Conservation (phyloP, 805 yeast genomes). For the Kodamaea laetipori region DNA sequence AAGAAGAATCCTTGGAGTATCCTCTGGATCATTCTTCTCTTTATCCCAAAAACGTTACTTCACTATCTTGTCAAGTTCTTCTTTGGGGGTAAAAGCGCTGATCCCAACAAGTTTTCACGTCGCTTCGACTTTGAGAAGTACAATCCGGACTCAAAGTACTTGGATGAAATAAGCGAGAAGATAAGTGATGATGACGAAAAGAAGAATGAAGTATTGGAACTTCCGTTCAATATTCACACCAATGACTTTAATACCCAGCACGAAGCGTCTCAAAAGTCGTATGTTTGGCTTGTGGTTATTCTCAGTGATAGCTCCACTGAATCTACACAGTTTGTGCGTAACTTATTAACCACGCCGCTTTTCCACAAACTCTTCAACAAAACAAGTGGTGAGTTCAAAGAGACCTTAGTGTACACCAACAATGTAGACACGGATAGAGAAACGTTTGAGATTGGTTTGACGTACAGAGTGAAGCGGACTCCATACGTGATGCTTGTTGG, state of each 20-base stretch:
- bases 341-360: conserved; percentile 17
- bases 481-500: conserved; percentile 44
- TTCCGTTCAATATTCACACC: conserved; percentile 14
- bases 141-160: conserved; percentile 22
- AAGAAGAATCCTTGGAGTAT: conserved; percentile 30
- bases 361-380: conserved; percentile 24
- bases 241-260: conserved; percentile 34
- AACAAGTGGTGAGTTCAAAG: conserved; percentile 27
- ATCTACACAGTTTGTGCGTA: conserved; percentile 19
- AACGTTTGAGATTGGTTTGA: conserved; percentile 37
- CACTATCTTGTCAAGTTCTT: conserved; percentile 28
- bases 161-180: conserved; percentile 11
- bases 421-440: conserved; percentile 39
- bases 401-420: conserved; percentile 30
- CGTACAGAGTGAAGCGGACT: conserved; percentile 29
- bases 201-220: background rate
- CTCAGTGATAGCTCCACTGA: conserved; percentile 30
- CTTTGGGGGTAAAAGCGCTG: conserved; percentile 11
- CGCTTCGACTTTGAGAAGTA: conserved; percentile 31
- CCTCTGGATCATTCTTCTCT: conserved; percentile 51
- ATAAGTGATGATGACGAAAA: background rate
- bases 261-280: conserved; percentile 29
- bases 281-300: conserved; percentile 37
- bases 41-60: conserved; percentile 53
- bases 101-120: conserved; percentile 24